These are phyloP conservation scores for Cucumis cinereus DNA, from an alignment of 306 rosid species.

Conservation along the genomic window DNA sequence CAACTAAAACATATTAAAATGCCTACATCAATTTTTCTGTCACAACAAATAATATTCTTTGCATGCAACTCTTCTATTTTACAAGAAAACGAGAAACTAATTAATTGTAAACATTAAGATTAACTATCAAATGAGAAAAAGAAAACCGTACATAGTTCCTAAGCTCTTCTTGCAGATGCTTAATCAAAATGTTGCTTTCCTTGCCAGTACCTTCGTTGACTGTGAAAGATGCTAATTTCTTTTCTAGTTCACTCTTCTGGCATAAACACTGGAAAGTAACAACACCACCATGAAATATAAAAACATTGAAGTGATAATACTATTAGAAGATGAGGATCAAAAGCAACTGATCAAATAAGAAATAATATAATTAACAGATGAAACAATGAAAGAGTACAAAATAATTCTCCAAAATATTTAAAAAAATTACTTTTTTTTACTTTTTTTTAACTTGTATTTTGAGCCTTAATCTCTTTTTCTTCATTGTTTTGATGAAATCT, in stretches of 20 bases:
- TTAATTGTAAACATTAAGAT: not conserved
- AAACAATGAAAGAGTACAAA: not conserved
- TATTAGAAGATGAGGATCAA: not conserved
- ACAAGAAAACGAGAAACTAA: not conserved
- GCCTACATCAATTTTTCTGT: not conserved
- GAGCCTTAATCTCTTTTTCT: too few relatives aligned
- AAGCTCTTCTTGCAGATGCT: conserved; percentile 82
- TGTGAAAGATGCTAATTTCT: conserved; percentile 45
- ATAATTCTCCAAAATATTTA: not conserved
- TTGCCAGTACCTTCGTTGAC: conserved; percentile 43
- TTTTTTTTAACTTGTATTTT: too few relatives aligned
- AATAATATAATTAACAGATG: not conserved
- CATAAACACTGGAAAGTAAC: conserved; percentile 48
- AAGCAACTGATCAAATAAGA: not conserved
- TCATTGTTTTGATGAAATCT: too few relatives aligned
- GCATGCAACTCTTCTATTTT: not conserved
- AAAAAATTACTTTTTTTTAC: too few relatives aligned
- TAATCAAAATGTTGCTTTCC: conserved; percentile 38
- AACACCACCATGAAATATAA: not conserved
- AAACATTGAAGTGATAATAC: not conserved
- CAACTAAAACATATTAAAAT: too few relatives aligned
- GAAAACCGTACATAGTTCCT: conserved; percentile 53
- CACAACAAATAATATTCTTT: not conserved
- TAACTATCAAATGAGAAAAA: not conserved
- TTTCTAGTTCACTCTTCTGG: conserved; percentile 70